Evolutionary conservation across 306 rosid genomes (phyloP), one percentile per base, ranked within the genome.

Genomic region (Inga oerstediana): DNA sequence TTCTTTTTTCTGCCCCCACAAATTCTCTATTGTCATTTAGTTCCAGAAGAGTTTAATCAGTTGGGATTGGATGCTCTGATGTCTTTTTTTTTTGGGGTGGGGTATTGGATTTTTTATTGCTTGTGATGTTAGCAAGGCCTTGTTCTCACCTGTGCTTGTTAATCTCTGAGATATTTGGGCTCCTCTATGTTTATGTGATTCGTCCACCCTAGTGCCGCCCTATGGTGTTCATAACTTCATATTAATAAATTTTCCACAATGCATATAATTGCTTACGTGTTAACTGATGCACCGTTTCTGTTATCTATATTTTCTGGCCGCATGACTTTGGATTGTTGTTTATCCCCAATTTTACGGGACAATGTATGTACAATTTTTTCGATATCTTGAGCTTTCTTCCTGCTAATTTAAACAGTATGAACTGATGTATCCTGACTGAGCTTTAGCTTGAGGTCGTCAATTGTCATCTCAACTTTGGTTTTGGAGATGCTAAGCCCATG

Each of bases 291-390:
- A 0, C 54, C 3, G 34, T 12, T 71, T 78, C 49, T 46, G 8
- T 58, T 7, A 30, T 45, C 59, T 43, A 37, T 46, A 4, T 66
- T 62, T 66, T 64, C 20, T 35, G n/a, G 62, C n/a, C 69, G 24
- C 46, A 39, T 49, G 66, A 62, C 45, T 79, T 30, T 79, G 64
- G 48, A 34, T 30, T 79, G 59, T 72, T 27, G 62, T 75, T 79
- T 80, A 32, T 84, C 35, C 79, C 51, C 73, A 43, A 7, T n/a
- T 44, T 66, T 68, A 17, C 51, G 24, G 65, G 61, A 62, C 78
- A 58, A 78, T 62, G 27, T 43, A 27, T 46, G 20, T 12, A 56
- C 22, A 5, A 56, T 37, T 48, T 61, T 85, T 61, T 41, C 5
- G 61, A 58, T 64, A 30, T 65, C 34, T 84, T 4, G 66, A 74